These are phyloP conservation scores for Escovopsis weberi DNA, from an alignment of 2,329 filamentous ascomycete genomes.

Conservation along the genomic window DNA sequence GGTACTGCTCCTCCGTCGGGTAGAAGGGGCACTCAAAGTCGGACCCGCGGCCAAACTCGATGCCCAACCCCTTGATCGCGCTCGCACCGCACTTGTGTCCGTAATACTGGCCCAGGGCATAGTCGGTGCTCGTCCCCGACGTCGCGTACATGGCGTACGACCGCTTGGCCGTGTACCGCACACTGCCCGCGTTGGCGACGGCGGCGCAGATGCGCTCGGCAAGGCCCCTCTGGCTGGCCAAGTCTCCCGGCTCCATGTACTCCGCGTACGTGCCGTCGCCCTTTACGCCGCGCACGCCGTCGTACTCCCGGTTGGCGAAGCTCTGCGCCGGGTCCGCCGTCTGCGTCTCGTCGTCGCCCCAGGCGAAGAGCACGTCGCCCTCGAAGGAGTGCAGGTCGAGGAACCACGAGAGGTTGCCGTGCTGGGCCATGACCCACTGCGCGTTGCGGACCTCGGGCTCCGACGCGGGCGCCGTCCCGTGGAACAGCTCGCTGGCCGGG, in stretches of 20 bases:
- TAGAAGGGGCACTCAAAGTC: conserved; percentile 26
- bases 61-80: conserved; percentile 26
- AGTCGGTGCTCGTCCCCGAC: conserved; percentile 31
- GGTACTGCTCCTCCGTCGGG: conserved; percentile 27
- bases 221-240: conserved; percentile 17
- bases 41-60: conserved; percentile 30
- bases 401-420: conserved; percentile 38
- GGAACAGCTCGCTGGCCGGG: conserved; percentile 32
- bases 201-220: conserved; percentile 20
- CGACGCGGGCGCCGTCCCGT: conserved; percentile 35
- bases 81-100: conserved; percentile 16
- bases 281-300: conserved; percentile 33
- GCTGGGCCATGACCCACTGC: conserved; percentile 35
- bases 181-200: conserved; percentile 25
- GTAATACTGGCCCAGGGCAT: conserved; percentile 30
- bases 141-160: conserved; percentile 30
- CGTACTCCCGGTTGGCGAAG: conserved; percentile 36
- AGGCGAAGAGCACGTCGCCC: conserved; percentile 38
- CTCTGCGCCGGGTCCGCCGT: conserved; percentile 29
- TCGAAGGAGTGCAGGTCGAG: conserved; percentile 42
- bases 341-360: conserved; percentile 42
- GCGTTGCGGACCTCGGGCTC: conserved; percentile 43
- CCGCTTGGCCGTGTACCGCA: conserved; percentile 24
- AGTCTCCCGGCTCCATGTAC: conserved; percentile 26
- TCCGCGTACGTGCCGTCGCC: conserved; percentile 28